phyloP scores from a whole-genome alignment of 2,329 filamentous ascomycete species.

The Colletotrichum musicola region DNA sequence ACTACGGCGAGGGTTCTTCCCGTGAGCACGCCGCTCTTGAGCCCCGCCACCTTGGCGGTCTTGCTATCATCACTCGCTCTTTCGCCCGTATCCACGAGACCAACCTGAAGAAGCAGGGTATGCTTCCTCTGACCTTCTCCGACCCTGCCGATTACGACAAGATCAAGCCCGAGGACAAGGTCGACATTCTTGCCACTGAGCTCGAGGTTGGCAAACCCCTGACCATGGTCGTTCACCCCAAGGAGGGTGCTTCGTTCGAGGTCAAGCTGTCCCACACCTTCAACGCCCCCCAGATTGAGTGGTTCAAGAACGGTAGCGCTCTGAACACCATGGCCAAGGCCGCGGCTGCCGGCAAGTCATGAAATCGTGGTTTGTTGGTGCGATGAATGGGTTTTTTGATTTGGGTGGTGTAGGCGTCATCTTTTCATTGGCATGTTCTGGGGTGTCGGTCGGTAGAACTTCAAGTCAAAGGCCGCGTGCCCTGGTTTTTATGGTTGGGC shows the following conservation, averaged over 20 bases:
- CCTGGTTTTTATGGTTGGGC: conserved; percentile 35
- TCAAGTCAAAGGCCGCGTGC: conserved; percentile 31
- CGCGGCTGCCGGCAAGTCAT: conserved; percentile 46
- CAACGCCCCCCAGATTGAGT: conserved; percentile 97
- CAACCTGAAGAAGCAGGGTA: conserved; percentile 99
- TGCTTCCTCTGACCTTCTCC: conserved; percentile 96
- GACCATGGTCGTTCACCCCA: conserved; percentile 91
- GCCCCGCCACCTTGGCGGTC: conserved; percentile 95
- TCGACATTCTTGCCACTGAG: conserved; percentile 90
- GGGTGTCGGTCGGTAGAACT: conserved; percentile 36
- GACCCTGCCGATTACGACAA: conserved; percentile 98
- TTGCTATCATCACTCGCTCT: conserved; percentile 94
- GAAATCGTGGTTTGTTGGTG: conserved; percentile 39
- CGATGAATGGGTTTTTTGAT: conserved; percentile 26
- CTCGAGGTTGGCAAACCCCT: conserved; percentile 93
- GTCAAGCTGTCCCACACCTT: conserved; percentile 93
- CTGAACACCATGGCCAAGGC: conserved; percentile 98
- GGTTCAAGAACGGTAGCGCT: conserved; percentile 98
- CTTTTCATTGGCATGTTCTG: conserved; percentile 35
- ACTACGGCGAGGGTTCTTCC: conserved; percentile 97
- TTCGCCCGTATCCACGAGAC: conserved; percentile 99
- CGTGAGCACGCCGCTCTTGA: conserved; percentile 99
- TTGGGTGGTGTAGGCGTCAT: conserved; percentile 48
- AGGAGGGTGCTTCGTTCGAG: conserved; percentile 82
- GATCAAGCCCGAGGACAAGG: conserved; percentile 90